Conservation (phyloP, 2,329 filamentous ascomycete species). For the Diplodia scrobiculata region DNA sequence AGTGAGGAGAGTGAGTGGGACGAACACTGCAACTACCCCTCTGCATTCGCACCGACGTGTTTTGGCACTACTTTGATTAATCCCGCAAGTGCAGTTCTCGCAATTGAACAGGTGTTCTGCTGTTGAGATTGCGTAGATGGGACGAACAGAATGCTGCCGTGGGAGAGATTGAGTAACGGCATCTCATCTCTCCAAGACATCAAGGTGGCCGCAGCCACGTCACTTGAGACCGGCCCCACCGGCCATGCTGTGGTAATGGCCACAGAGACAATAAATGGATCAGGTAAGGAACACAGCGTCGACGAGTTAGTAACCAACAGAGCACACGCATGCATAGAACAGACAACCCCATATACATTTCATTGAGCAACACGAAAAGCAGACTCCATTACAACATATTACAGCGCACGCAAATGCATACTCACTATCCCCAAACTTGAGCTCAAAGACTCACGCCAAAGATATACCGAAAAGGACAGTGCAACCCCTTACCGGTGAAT, state of each 20-base stretch:
- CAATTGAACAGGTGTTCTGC: not conserved
- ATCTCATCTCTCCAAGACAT: not conserved
- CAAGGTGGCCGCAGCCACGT: not conserved
- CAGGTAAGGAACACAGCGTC: not conserved
- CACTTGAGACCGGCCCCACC: not conserved
- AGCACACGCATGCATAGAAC: not conserved
- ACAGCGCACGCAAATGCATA: not conserved
- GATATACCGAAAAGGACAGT: not conserved
- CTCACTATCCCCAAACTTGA: not conserved
- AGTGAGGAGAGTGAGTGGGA: not conserved
- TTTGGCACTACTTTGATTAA: not conserved
- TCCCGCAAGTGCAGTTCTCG: not conserved
- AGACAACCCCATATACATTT: not conserved
- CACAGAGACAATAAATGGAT: not conserved
- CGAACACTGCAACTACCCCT: not conserved
- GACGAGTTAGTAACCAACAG: not conserved
- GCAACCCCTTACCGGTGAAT: not conserved
- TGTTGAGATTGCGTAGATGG: not conserved
- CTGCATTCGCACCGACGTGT: not conserved
- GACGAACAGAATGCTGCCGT: not conserved
- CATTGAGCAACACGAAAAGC: not conserved
- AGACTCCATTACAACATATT: slow-evolving; percentile 4
- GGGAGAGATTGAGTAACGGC: not conserved
- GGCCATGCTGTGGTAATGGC: not conserved
- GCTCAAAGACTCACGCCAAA: not conserved